Conservation (phyloP, 176 grass and related monocot species). For the Ensete ventricosum region DNA sequence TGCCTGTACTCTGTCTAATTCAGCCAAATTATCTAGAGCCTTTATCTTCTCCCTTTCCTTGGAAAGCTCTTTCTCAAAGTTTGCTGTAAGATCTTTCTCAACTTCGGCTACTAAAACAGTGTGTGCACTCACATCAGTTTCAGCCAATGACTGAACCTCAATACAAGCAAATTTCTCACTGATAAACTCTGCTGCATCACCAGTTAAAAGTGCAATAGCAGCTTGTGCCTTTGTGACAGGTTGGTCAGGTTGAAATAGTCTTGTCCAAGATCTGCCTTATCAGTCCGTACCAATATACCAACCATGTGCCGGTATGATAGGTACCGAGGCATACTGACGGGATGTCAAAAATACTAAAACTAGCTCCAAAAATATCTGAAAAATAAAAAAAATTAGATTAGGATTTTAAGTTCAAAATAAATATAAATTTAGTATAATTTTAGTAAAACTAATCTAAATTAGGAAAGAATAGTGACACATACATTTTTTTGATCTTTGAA, state of each 20-base stretch:
- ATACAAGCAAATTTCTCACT: slow-evolving; percentile 71
- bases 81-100: slow-evolving; percentile 70
- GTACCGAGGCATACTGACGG: too few species aligned
- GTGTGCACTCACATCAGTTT: slow-evolving; percentile 83
- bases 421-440: too few species aligned
- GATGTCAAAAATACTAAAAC: too few species aligned
- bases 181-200: slow-evolving; percentile 61
- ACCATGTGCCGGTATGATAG: too few species aligned
- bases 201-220: slow-evolving; percentile 65
- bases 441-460: too few species aligned
- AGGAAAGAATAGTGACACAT: too few species aligned
- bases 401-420: too few species aligned
- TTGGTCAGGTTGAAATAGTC: slow-evolving; percentile 67
- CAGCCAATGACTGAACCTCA: slow-evolving; percentile 74
- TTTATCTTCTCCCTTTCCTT: slow-evolving; percentile 69
- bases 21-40: slow-evolving; percentile 54
- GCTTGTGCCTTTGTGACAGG: slow-evolving; percentile 90
- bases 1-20: slow-evolving; percentile 57
- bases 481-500: too few species aligned
- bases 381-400: too few species aligned
- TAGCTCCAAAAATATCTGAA: too few species aligned
- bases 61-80: slow-evolving; percentile 61
- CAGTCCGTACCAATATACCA: too few species aligned
- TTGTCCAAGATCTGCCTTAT: too few species aligned
- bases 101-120: slow-evolving; percentile 68